Evolutionary conservation across 2,329 filamentous ascomycete genomes (phyloP).

Genomic region (Trichoderma sp.): DNA sequence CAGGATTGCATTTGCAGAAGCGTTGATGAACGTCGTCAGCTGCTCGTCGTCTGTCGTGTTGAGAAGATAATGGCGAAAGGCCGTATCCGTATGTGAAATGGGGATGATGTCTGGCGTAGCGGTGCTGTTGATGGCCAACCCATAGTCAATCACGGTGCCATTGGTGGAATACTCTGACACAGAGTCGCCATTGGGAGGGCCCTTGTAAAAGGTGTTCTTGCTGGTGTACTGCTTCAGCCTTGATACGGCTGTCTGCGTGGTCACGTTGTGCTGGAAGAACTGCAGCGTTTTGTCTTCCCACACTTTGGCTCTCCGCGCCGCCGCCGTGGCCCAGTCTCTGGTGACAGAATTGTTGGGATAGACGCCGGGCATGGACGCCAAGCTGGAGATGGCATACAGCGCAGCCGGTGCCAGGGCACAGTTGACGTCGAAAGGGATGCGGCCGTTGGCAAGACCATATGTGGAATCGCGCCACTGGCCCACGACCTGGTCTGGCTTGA

Average conservation of each 20-base stretch:
- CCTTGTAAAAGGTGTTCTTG: slow-evolving; percentile 46
- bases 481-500: slow-evolving; percentile 56
- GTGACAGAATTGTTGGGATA: slow-evolving; percentile 48
- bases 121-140: slow-evolving; percentile 57
- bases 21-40: slow-evolving; percentile 58
- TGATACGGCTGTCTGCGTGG: slow-evolving; percentile 46
- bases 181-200: slow-evolving; percentile 47
- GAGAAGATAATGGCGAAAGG: slow-evolving; percentile 64
- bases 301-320: slow-evolving; percentile 55
- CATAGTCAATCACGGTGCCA: slow-evolving; percentile 53
- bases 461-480: slow-evolving; percentile 66
- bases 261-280: slow-evolving; percentile 56
- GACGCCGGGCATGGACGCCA: slow-evolving; percentile 51
- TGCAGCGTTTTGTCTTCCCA: slow-evolving; percentile 64
- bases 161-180: slow-evolving; percentile 44
- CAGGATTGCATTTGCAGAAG: slow-evolving; percentile 59
- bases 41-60: slow-evolving; percentile 61
- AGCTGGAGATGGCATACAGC: slow-evolving; percentile 57
- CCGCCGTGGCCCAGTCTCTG: slow-evolving; percentile 47
- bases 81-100: slow-evolving; percentile 66
- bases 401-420: slow-evolving; percentile 64
- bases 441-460: slow-evolving; percentile 61
- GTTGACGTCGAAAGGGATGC: slow-evolving; percentile 68
- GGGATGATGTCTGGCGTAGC: slow-evolving; percentile 52
- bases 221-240: slow-evolving; percentile 53